phyloP scores from a whole-genome alignment of 352 stramenopile genomes.

The Phytopythium oedochilum region DNA sequence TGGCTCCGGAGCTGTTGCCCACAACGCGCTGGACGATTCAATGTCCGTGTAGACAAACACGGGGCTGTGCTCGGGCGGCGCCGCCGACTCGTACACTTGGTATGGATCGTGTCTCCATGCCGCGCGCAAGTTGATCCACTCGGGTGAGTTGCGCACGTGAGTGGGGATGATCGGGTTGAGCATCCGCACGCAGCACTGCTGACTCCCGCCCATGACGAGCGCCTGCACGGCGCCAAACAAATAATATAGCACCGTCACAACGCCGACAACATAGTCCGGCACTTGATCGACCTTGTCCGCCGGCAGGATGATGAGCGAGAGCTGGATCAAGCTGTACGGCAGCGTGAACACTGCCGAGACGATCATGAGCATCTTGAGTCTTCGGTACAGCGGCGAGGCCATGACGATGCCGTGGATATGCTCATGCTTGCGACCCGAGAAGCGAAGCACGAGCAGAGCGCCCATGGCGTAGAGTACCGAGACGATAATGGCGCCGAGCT shows the following conservation, averaged over 20 bases:
- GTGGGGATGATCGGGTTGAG: slow-evolving; percentile 47
- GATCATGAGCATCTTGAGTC: slow-evolving; percentile 66
- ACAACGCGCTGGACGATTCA: slow-evolving; percentile 67
- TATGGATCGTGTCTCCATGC: slow-evolving; percentile 34
- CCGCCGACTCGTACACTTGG: slow-evolving; percentile 21
- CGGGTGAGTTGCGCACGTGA: slow-evolving; percentile 46
- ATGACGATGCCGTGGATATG: slow-evolving; percentile 64
- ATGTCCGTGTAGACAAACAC: slow-evolving; percentile 82
- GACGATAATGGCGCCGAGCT: slow-evolving; percentile 38
- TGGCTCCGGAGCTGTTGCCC: slow-evolving; percentile 40
- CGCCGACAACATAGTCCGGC: slow-evolving; percentile 48
- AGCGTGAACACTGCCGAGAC: slow-evolving; percentile 61
- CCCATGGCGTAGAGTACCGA: slow-evolving; percentile 40
- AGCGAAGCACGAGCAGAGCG: slow-evolving; percentile 33
- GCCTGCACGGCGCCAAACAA: slow-evolving; percentile 56
- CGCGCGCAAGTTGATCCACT: slow-evolving; percentile 30
- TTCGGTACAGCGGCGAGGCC: slow-evolving; percentile 57
- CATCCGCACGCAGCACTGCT: slow-evolving; percentile 54
- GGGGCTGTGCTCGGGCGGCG: slow-evolving; percentile 28
- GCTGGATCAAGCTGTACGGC: slow-evolving; percentile 55
- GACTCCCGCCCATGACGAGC: slow-evolving; percentile 61
- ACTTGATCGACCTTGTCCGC: slow-evolving; percentile 35
- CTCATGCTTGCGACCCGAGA: slow-evolving; percentile 57
- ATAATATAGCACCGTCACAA: slow-evolving; percentile 62
- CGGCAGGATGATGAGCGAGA: slow-evolving; percentile 35